Evolutionary conservation across 345 rosid genomes (phyloP).

Genomic region (Theobroma cacao): DNA sequence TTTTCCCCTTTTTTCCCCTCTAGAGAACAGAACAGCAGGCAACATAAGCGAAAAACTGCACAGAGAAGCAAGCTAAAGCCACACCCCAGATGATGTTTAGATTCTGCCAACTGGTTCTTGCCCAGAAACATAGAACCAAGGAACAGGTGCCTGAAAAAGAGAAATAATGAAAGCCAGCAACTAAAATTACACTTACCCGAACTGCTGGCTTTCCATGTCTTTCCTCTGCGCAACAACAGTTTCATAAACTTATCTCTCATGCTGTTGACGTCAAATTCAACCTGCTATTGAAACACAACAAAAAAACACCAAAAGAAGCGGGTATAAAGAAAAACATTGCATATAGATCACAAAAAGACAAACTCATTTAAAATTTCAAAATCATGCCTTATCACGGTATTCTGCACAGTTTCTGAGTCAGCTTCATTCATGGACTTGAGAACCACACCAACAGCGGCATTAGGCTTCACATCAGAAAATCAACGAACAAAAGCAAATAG

Average conservation of each 20-base stretch:
- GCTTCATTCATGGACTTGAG: constrained; percentile 24
- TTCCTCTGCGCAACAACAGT: background rate
- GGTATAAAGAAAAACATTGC: constrained; percentile 24
- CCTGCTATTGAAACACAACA: constrained; percentile 26
- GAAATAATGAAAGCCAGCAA: constrained; percentile 58
- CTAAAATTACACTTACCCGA: constrained; percentile 46
- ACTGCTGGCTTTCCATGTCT: constrained; percentile 55
- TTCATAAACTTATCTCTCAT: constrained; percentile 4
- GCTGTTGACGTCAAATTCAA: constrained; percentile 39
- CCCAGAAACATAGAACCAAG: background rate
- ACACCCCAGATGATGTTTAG: background rate
- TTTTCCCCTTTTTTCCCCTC: background rate
- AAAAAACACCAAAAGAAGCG: constrained; percentile 21
- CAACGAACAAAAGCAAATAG: constrained; percentile 20
- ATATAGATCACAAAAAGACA: background rate
- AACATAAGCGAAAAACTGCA: background rate
- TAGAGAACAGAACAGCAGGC: background rate
- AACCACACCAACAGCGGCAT: constrained; percentile 25
- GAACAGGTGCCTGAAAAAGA: constrained; percentile 43
- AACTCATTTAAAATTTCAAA: background rate
- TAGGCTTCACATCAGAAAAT: constrained; percentile 39
- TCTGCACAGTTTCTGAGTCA: constrained; percentile 33
- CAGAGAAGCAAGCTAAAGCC: background rate
- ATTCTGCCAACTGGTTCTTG: background rate
- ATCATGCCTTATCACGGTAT: constrained; percentile 44